Percentiles rank a stretch among this genome's conserved stretches.
These are phyloP conservation scores for Batrachochytrium dendrobatidis DNA, from an alignment of 371 early-diverging fungal genomes.

Conservation along the genomic window DNA sequence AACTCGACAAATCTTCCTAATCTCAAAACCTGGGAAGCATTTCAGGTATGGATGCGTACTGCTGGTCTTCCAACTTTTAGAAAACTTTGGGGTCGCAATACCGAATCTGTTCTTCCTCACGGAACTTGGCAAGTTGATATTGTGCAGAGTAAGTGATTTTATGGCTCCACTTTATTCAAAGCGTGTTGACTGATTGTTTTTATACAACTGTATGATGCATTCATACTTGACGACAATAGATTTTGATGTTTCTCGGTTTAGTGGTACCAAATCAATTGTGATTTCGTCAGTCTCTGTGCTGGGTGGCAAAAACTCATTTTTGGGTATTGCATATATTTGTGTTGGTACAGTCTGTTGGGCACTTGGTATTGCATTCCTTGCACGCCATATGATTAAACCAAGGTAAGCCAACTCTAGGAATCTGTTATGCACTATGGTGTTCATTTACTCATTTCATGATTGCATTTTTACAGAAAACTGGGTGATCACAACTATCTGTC, in stretches of 20 bases:
- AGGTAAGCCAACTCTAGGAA: conserved; percentile 43
- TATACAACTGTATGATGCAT: background rate
- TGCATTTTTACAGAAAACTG: conserved; percentile 57
- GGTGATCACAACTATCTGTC: conserved; percentile 89
- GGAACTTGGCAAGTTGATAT: conserved; percentile 34
- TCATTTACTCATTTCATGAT: conserved; percentile 1
- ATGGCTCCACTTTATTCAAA: background rate
- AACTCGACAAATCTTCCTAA: conserved; percentile 63
- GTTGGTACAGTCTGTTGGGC: conserved; percentile 78
- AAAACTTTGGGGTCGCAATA: conserved; percentile 84
- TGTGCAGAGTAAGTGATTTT: conserved; percentile 21
- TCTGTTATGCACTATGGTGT: background rate
- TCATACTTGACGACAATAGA: conserved; percentile 36
- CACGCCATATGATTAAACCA: conserved; percentile 81
- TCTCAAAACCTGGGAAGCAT: conserved; percentile 61
- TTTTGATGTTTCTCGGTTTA: conserved; percentile 70
- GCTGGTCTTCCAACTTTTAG: conserved; percentile 94
- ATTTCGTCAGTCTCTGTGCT: conserved; percentile 83
- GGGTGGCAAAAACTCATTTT: conserved; percentile 91
- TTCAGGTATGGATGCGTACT: conserved; percentile 99
- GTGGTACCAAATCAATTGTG: conserved; percentile 88
- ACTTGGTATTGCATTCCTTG: conserved; percentile 76
- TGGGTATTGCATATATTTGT: conserved; percentile 87
- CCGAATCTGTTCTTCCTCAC: conserved; percentile 19
- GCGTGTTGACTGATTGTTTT: background rate